Evolutionary conservation across 495 filamentous ascomycete genomes (phyloP), one percentile per base, ranked within the genome.

Genomic region (Pyrenopolyporus hunteri): DNA sequence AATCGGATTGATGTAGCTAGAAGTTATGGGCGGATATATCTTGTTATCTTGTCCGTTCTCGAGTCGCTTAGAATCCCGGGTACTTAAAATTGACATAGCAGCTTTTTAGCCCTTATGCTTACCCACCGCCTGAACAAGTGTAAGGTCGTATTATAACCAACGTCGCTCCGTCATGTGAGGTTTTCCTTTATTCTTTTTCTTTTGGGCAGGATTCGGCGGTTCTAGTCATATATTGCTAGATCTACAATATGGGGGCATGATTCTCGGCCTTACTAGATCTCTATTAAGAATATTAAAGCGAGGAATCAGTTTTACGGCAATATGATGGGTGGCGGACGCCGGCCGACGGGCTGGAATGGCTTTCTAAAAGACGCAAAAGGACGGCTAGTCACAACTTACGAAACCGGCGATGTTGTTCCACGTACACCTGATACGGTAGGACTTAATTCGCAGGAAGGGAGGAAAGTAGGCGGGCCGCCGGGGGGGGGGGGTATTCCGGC

Each of bases 341-440:
- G 6, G 50, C 69, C 16, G 77, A 81, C 29, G 67, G 52, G n/a
- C 77, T 79, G 11, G 71, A 72, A 31, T 73, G 68, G 39, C 83
- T 83, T 67, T 77, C 71, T 10, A 67, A 67, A 6, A 67, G 74
- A 17, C 66, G 76, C 57, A 64, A 65, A 73, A 26, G 76, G 76
- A 52, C 86, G 83, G 83, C 68, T 87, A 49, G 77, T 80, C 1
- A 78, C 79, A 6, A 73, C 75, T 48, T 87, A 79, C 61, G 79
- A 84, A 45, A 83, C 84, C n/a, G 84, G 84, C 0, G 83, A 87
- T 73, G 81, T 86, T 11, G 82, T 85, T 3, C 70, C 85, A 29
- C 84, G 86, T 57, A 81, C 82, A 39, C 81, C 83, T 28, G 83
- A 82, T 64, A 73, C 76, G 69, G 78, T 84, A 49, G 67, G 68